Evolutionary conservation across 2,329 filamentous ascomycete species (phyloP).

Genomic region (Arthrobotrys megalospora): DNA sequence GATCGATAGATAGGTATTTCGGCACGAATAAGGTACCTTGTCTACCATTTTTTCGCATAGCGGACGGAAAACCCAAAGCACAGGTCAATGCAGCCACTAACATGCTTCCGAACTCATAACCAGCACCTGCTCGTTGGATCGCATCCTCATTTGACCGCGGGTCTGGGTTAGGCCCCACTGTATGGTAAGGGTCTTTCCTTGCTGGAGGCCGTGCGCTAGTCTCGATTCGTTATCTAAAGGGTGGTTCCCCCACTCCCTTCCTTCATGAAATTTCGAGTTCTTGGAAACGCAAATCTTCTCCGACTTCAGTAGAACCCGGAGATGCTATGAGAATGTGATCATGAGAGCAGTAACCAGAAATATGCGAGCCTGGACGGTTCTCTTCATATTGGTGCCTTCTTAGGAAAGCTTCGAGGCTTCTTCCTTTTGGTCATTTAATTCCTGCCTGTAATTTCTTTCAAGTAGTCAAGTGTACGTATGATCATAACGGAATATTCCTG

Average conservation of each 20-base stretch:
- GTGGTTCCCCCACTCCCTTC: conserved; percentile 54
- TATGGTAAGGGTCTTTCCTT: conserved; percentile 46
- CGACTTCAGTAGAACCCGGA: conserved; percentile 17
- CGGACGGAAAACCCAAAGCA: conserved; percentile 43
- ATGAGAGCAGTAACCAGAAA: conserved; percentile 43
- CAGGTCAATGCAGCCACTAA: conserved; percentile 51
- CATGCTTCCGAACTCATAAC: conserved; percentile 55
- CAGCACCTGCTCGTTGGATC: conserved; percentile 61
- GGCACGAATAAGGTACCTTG: conserved; percentile 45
- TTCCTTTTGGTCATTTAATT: conserved; percentile 12
- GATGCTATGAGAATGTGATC: conserved; percentile 39
- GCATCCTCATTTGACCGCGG: conserved; percentile 60
- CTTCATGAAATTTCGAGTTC: conserved; percentile 30
- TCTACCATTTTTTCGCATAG: conserved; percentile 23
- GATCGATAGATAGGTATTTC: conserved; percentile 33
- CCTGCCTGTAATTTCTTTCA: conserved; percentile 28
- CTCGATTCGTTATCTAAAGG: conserved; percentile 56
- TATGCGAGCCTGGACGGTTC: conserved; percentile 8
- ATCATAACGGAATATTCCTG: conserved; percentile 29
- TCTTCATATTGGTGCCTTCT: conserved; percentile 8
- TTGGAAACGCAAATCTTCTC: conserved; percentile 51
- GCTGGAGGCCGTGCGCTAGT: conserved; percentile 48
- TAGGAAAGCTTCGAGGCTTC: conserved; percentile 18
- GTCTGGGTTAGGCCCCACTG: conserved; percentile 57
- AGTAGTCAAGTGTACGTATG: conserved; percentile 5